A percentile compares a stretch with the other conserved stretches of the same genome.
These are phyloP conservation scores for Capronia epimyces DNA, from an alignment of 2,329 filamentous ascomycete species.

Conservation along the genomic window DNA sequence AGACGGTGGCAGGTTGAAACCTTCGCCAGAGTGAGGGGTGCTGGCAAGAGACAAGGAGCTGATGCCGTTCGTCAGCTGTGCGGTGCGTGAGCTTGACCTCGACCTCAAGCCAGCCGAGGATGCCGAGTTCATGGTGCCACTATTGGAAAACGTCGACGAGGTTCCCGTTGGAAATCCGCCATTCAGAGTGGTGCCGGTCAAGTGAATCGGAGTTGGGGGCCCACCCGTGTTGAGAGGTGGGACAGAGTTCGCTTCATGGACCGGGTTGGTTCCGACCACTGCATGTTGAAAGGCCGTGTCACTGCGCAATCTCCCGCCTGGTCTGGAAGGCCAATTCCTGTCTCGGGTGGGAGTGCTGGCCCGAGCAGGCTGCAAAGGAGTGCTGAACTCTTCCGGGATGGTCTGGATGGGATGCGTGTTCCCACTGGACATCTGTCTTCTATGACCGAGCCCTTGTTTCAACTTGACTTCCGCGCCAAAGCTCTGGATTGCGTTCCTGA, in stretches of 20 bases:
- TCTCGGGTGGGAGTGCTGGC: conserved; percentile 46
- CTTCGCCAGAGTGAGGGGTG: conserved; percentile 80
- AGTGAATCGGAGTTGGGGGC: conserved; percentile 22
- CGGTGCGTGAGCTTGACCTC: conserved; percentile 27
- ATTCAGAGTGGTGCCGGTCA: conserved; percentile 22
- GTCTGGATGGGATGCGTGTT: conserved; percentile 32
- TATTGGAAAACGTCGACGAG: conserved; percentile 20
- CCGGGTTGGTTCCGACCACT: conserved; percentile 14
- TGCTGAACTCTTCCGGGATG: conserved; percentile 31
- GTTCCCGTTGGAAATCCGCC: conserved; percentile 15
- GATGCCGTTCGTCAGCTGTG: conserved; percentile 32
- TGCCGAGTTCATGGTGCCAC: conserved; percentile 18
- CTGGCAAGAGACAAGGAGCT: conserved; percentile 47
- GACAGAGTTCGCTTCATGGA: conserved; percentile 18
- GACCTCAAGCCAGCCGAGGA: conserved; percentile 20
- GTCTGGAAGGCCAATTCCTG: conserved; percentile 30
- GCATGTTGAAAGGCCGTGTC: conserved; percentile 49
- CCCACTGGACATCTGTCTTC: conserved; percentile 31
- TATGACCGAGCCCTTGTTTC: conserved; percentile 21
- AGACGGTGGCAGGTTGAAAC: conserved; percentile 57
- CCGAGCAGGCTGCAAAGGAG: conserved; percentile 31
- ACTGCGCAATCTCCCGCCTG: conserved; percentile 45
- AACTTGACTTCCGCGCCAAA: conserved; percentile 42
- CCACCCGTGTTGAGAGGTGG: conserved; percentile 36
- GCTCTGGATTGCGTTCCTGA: conserved; percentile 53